phyloP scores from a whole-genome alignment of 2,329 filamentous ascomycete species.

The Trichoderma sp. region DNA sequence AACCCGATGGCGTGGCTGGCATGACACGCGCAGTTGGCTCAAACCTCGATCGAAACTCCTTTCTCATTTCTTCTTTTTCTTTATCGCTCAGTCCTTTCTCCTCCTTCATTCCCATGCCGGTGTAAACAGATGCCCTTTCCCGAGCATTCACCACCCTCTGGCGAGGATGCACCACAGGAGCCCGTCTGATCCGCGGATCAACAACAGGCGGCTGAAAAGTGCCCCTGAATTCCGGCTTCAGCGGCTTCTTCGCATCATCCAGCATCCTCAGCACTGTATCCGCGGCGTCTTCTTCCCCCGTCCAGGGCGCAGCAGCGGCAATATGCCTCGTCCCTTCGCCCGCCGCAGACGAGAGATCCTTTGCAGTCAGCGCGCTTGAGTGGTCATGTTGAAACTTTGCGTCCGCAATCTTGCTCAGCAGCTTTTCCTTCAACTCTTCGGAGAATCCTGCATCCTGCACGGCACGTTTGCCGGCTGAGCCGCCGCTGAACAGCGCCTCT shows the following conservation, averaged over 20 bases:
- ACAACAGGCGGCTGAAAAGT: conserved; percentile 51
- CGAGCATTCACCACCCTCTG: conserved; percentile 56
- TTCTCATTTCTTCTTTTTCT: conserved; percentile 70
- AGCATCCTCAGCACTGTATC: conserved; percentile 85
- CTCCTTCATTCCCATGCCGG: conserved; percentile 48
- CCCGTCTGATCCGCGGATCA: conserved; percentile 53
- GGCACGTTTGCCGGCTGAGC: conserved; percentile 59
- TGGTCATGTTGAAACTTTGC: conserved; percentile 57
- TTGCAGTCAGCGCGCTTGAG: conserved; percentile 50
- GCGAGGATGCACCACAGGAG: conserved; percentile 44
- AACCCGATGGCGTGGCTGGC: conserved; percentile 74
- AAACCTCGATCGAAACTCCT: conserved; percentile 80
- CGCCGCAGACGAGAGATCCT: conserved; percentile 56
- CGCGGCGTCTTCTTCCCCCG: conserved; percentile 70
- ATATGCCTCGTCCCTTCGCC: conserved; percentile 68
- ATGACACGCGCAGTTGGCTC: conserved; percentile 69
- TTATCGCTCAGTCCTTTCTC: conserved; percentile 62
- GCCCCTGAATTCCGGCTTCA: conserved; percentile 54
- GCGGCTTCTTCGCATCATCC: conserved; percentile 73
- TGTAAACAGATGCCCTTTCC: conserved; percentile 58
- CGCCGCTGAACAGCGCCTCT: conserved; percentile 60
- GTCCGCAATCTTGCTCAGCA: conserved; percentile 58
- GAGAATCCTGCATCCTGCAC: conserved; percentile 65
- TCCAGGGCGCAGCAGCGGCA: conserved; percentile 73
- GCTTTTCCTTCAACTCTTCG: conserved; percentile 60